These are phyloP conservation scores for Fusarium oligoseptatum DNA, from an alignment of 2,329 filamentous ascomycete species.

Conservation along the genomic window DNA sequence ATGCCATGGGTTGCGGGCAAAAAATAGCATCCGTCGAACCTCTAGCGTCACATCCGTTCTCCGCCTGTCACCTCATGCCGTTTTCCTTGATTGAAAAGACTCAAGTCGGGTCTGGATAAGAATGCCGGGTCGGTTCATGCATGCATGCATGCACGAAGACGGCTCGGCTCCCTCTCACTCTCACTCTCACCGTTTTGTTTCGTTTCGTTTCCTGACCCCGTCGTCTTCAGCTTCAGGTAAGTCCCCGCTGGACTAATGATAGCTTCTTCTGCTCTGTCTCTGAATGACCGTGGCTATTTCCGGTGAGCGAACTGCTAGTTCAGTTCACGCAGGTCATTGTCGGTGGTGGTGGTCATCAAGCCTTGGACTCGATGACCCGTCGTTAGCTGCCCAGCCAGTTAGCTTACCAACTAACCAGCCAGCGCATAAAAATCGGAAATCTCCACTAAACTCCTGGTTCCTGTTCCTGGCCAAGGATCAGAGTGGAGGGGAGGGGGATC, in stretches of 20 bases:
- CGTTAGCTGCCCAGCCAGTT: background rate
- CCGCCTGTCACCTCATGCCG: constrained; percentile 20
- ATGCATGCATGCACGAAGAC: background rate
- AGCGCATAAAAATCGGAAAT: constrained; percentile 7
- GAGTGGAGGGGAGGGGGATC: background rate
- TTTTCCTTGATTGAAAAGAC: constrained; percentile 1
- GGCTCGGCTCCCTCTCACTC: constrained; percentile 8
- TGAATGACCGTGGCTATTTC: constrained; percentile 6
- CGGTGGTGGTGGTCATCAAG: background rate
- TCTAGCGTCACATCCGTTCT: constrained; percentile 20
- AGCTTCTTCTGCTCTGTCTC: background rate
- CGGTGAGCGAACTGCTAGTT: constrained; percentile 24
- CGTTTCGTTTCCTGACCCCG: constrained; percentile 22
- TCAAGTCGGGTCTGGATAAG: background rate
- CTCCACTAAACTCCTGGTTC: constrained; percentile 12
- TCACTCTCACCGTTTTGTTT: constrained; percentile 34
- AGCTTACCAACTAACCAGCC: background rate
- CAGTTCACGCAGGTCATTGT: constrained; percentile 3
- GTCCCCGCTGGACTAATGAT: background rate
- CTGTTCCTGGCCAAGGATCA: background rate
- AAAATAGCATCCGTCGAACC: constrained; percentile 21
- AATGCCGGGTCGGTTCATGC: constrained; percentile 1
- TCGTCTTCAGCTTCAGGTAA: constrained; percentile 37
- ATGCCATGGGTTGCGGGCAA: constrained; percentile 6
- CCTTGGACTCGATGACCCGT: background rate